Percentiles rank a stretch among this genome's conserved stretches.
Conservation (phyloP, 1,284 basidiomycete genomes). For the Cystobasidium pallidum region DNA sequence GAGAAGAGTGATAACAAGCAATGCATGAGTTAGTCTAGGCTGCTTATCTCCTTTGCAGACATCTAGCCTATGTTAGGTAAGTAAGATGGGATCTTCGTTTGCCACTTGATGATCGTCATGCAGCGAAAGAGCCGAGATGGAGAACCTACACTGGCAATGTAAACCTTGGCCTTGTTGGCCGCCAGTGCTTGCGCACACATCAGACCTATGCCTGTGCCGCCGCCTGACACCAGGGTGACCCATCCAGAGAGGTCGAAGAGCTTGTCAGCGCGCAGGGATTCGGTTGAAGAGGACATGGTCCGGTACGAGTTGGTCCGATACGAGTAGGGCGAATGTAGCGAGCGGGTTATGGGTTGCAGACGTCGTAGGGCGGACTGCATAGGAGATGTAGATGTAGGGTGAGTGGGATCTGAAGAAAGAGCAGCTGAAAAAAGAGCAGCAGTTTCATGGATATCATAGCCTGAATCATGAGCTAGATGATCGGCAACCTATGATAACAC, state of each 20-base stretch:
- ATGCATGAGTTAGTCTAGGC: neutral
- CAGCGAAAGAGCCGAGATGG: neutral
- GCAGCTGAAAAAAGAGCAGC: no score
- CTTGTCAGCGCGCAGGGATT: conserved; percentile 16
- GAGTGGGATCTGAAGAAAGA: neutral
- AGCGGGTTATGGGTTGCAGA: conserved; percentile 1
- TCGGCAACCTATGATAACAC: no score
- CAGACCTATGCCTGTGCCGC: conserved; percentile 37
- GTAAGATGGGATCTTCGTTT: no score
- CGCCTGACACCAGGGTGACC: conserved; percentile 30
- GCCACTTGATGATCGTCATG: neutral
- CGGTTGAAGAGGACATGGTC: conserved; percentile 12
- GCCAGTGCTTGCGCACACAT: conserved; percentile 70
- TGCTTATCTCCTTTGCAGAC: no score
- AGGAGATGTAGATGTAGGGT: neutral
- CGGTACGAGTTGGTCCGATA: neutral
- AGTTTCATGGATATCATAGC: no score
- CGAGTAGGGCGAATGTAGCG: neutral
- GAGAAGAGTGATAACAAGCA: neutral
- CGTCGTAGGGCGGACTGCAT: neutral
- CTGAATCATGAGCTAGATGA: no score
- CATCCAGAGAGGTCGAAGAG: conserved; percentile 40
- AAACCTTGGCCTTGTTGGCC: conserved; percentile 76
- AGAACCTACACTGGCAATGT: conserved; percentile 64
- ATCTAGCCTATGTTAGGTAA: neutral